Evolutionary conservation across 1,284 basidiomycete species (phyloP).

Genomic region (Sphagnurus paluster): DNA sequence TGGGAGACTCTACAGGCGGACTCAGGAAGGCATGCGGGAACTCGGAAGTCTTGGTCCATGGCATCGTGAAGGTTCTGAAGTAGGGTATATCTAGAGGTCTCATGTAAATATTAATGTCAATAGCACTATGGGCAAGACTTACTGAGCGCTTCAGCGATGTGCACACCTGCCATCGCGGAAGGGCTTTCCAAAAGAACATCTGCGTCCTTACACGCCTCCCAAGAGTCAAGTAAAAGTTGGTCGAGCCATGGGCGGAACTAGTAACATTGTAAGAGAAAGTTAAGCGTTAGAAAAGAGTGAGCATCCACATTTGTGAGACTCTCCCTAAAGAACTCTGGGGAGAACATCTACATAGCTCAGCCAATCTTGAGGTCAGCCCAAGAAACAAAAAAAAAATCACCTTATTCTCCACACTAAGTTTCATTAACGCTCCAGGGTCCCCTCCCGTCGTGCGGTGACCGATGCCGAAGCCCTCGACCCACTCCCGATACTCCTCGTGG

Average conservation of each 20-base stretch:
- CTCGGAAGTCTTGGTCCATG: slow-evolving; percentile 59
- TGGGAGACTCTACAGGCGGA: slow-evolving; percentile 51
- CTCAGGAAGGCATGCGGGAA: slow-evolving; percentile 68
- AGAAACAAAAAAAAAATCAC: slow-evolving; percentile 25
- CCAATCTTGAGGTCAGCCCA: background rate
- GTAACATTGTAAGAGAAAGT: slow-evolving; percentile 6
- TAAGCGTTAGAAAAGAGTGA: background rate
- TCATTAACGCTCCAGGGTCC: slow-evolving; percentile 74
- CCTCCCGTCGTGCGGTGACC: slow-evolving; percentile 73
- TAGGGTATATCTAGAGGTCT: slow-evolving; percentile 42
- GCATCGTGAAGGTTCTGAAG: slow-evolving; percentile 79
- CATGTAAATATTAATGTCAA: background rate
- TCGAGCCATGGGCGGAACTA: slow-evolving; percentile 79
- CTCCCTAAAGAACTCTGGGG: slow-evolving; percentile 80
- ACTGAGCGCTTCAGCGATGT: slow-evolving; percentile 80
- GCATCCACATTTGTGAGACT: slow-evolving; percentile 53
- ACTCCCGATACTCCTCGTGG: slow-evolving; percentile 87
- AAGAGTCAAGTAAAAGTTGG: slow-evolving; percentile 68
- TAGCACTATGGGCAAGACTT: slow-evolving; percentile 29
- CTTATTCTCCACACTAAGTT: slow-evolving; percentile 61
- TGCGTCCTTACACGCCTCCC: slow-evolving; percentile 71
- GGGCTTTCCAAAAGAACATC: slow-evolving; percentile 77
- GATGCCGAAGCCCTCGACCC: slow-evolving; percentile 81
- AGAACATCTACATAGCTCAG: slow-evolving; percentile 63
- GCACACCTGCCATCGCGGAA: slow-evolving; percentile 79